phyloP scores from a whole-genome alignment of 164 flowering plant species.

The Protea cynaroides region DNA sequence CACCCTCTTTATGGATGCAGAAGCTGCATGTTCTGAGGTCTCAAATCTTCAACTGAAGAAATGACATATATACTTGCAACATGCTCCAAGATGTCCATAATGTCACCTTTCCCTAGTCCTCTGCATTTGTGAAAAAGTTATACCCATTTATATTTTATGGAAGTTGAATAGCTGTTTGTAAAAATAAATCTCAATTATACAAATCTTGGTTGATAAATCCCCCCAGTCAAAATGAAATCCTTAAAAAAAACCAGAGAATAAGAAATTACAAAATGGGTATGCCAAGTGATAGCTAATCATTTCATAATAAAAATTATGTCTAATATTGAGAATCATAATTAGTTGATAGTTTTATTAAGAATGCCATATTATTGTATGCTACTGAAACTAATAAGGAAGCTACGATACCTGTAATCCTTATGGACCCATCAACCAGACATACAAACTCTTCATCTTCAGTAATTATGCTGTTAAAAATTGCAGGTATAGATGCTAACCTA shows the following conservation, averaged over 20 bases:
- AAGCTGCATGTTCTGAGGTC: conserved; percentile 31
- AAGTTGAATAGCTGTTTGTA: conserved; percentile 89
- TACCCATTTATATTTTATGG: conserved; percentile 96
- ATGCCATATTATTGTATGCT: background rate
- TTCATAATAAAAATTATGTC: too few relatives aligned
- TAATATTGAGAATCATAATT: too few relatives aligned
- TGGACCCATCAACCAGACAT: conserved; percentile 92
- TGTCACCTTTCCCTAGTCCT: conserved; percentile 91
- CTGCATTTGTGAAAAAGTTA: conserved; percentile 92
- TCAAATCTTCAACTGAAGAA: conserved; percentile 38
- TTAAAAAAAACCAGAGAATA: background rate
- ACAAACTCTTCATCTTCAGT: conserved; percentile 53
- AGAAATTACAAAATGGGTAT: background rate
- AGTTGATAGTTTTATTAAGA: background rate
- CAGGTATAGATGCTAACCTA: conserved; percentile 96
- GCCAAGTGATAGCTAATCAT: too few relatives aligned
- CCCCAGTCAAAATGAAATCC: background rate
- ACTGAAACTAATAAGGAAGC: background rate
- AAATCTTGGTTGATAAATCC: background rate
- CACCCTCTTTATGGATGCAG: conserved; percentile 51
- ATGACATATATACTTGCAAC: conserved; percentile 65
- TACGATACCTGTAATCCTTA: conserved; percentile 87
- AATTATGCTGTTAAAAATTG: conserved; percentile 93
- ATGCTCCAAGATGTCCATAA: conserved; percentile 81
- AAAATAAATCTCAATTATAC: conserved; percentile 11